Evolutionary conservation across 2,329 filamentous ascomycete species (phyloP), one percentile per base, ranked within the genome.

Genomic region (Whalleya microplaca): DNA sequence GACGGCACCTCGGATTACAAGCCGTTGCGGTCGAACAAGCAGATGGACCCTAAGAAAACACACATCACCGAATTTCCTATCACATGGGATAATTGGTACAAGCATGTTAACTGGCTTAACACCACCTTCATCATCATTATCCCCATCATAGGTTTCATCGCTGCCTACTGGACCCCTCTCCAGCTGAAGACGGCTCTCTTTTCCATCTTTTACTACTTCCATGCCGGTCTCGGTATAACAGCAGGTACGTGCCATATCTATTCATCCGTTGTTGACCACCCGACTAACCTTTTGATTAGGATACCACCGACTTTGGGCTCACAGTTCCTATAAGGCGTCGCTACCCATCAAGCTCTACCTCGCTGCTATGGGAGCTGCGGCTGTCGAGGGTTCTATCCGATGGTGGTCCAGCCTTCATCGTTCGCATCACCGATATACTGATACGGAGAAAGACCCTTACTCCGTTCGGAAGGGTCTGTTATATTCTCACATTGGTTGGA

Each of bases 41-140:
- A 76, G 32, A 12, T 12, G 64, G 83, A 86, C 58, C 43, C 73
- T 56, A 79, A 88, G 80, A 96, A 96, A 79, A 84, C 88, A 70
- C 92, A 96, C 76, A 95, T 96, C 76, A 86, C 91, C 63, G 92
- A 96, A 63, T 84, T 85, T 62, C 89, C 90, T 55, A 88, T 96
- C 67, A 96, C 91, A 58, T 83, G 81, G 75, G 79, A 81, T 69
- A 96, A 96, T 80, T 95, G 91, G 90, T 87, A 92, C 78, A 89
- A 93, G 78, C 92, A 96, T 72, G 84, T 96, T 80, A 92, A 96
- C 83, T 96, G 92, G 92, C 83, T 96, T 65, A 96, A 96, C 75
- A 87, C 91, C 61, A 83, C 81, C 61, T 84, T 96, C 73, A 94
- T 96, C 72, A 75, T 96, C 64, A 81, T 89, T 65, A 83, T 96